These are phyloP conservation scores for Ogataea corticis DNA, from an alignment of 805 yeast genomes.

Conservation along the genomic window DNA sequence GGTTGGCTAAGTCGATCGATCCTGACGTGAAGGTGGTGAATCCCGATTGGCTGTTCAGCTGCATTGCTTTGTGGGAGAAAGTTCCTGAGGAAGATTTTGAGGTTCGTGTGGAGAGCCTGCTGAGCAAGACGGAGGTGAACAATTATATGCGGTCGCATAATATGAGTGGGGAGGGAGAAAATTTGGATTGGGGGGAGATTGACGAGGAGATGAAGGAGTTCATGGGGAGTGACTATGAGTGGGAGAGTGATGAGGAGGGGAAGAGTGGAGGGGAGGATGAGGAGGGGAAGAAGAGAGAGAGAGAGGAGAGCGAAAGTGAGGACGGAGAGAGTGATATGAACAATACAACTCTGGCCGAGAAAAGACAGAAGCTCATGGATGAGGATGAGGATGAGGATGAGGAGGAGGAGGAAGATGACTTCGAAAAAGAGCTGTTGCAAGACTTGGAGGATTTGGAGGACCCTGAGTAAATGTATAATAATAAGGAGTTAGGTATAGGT, in stretches of 20 bases:
- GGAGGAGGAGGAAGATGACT: constrained; percentile 42
- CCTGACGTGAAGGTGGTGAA: constrained; percentile 73
- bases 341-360: constrained; percentile 19
- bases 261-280: constrained; percentile 12
- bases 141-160: constrained; percentile 39
- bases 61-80: constrained; percentile 76
- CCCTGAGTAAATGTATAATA: background rate
- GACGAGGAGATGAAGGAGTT: constrained; percentile 59
- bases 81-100: constrained; percentile 62
- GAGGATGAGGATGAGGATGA: constrained; percentile 10
- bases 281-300: constrained; percentile 20
- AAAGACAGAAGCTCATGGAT: constrained; percentile 18
- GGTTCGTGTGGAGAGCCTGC: constrained; percentile 50
- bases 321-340: constrained; percentile 19
- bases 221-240: constrained; percentile 47
- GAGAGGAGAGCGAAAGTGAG: constrained; percentile 24
- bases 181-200: constrained; percentile 52
- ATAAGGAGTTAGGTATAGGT: background rate
- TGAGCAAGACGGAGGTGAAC: constrained; percentile 46
- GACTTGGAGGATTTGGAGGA: constrained; percentile 50
- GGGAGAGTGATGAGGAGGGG: constrained; percentile 29
- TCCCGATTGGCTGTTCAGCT: constrained; percentile 90
- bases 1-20: constrained; percentile 66
- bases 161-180: constrained; percentile 44
- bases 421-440: constrained; percentile 50